These are phyloP conservation scores for slime mould (Dictyostelium discoideum) DNA, from an alignment of 78 protist genomes.

Conservation along the genomic window dicty_2.7 NC_007088.5:557501-558000, in stretches of 20 bases:
- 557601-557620: too few relatives aligned
- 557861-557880: neutral
- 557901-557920: neutral
- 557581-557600: too few relatives aligned
- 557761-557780: neutral
- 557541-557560: too few relatives aligned
- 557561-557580: too few relatives aligned
- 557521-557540: too few relatives aligned
- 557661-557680: too few relatives aligned
- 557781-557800: neutral
- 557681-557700: too few relatives aligned
- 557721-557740: too few relatives aligned
- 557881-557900: neutral
- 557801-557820: neutral
- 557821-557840: neutral
- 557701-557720: too few relatives aligned
- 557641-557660: too few relatives aligned
- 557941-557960: neutral
- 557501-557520: too few relatives aligned
- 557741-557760: neutral
- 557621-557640: too few relatives aligned
- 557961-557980: neutral
- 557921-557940: neutral
- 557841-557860: neutral
- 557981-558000: neutral